Evolutionary conservation across 1,284 basidiomycete genomes (phyloP), one percentile per base, ranked within the genome.

Genomic region (Microbotryum violaceum): DNA sequence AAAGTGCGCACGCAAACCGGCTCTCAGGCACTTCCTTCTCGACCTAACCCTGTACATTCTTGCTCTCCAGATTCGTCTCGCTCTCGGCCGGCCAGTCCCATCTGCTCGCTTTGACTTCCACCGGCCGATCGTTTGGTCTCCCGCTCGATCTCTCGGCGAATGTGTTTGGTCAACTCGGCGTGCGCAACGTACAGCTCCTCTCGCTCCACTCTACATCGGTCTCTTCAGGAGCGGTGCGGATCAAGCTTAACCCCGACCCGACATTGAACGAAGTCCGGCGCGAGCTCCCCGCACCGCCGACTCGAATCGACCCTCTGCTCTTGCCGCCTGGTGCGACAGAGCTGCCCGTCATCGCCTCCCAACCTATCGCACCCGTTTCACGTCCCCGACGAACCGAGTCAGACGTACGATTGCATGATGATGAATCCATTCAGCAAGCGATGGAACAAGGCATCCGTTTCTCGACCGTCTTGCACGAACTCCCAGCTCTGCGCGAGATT

Each of bases 131-230:
- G 2, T 93, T 89, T 72, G 83, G 85, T 0, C 84, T 89, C 64
- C 88, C 92, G 0, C 80, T 90, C 52, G 83, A 83, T 64, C 82
- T 83, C 57, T 76, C 82, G 9, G 91, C 86, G n/a, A 97, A 97
- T 76, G 78, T 81, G 1, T 83, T 86, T 74, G 89, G 90, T 1
- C 93, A 97, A 75, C 83, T 97, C 14, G 91, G 91, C 70, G 85
- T 81, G 68, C 80, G 86, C 65, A 78, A 81, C 64, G 78, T 86
- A 50, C 58, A 63, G 60, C 48, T 66, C 67, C 57, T 66, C 61
- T 74, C 50, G 62, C 75, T 47, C 67, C 70, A 53, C 64, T 49
- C 20, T 58, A 57, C 47, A 63, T 56, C 57, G 65, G 4, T 67
- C 61, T 8, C 81, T 12, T 71, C 82, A 20, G 74, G 75, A 10